These are phyloP conservation scores for Claviceps africana DNA, from an alignment of 2,329 filamentous ascomycete genomes.

Conservation along the genomic window DNA sequence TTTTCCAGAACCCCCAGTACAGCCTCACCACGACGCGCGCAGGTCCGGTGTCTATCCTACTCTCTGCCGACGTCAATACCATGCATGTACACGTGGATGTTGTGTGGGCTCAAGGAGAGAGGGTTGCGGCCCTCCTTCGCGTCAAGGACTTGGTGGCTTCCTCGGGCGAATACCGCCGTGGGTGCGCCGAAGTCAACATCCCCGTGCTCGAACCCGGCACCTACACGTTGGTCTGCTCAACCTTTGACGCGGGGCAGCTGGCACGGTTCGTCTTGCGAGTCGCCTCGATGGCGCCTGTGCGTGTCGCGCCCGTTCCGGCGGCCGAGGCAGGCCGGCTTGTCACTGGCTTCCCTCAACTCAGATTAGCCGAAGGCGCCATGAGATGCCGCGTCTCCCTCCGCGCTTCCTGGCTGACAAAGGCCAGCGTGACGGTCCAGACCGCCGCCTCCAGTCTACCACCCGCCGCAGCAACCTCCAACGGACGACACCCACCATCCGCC, in stretches of 20 bases:
- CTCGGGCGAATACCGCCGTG: conserved; percentile 78
- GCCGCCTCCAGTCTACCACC: conserved; percentile 13
- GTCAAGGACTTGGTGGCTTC: conserved; percentile 66
- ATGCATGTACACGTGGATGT: conserved; percentile 75
- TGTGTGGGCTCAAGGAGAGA: conserved; percentile 60
- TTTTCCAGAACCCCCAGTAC: conserved; percentile 82
- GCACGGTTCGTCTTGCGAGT: conserved; percentile 64
- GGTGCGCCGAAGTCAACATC: conserved; percentile 57
- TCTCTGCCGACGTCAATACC: conserved; percentile 53
- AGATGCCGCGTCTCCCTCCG: conserved; percentile 26
- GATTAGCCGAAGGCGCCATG: conserved; percentile 29
- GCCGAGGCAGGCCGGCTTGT: conserved; percentile 65
- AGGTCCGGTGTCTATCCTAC: conserved; percentile 56
- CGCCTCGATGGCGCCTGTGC: conserved; percentile 45
- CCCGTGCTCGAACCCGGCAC: conserved; percentile 49
- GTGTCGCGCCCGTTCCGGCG: conserved; percentile 47
- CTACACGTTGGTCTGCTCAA: conserved; percentile 84
- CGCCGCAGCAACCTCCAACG: conserved; percentile 10
- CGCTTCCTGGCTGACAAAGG: conserved; percentile 40
- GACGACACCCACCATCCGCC: conserved; percentile 27
- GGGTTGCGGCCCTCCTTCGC: conserved; percentile 57
- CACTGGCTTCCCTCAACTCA: conserved; percentile 42
- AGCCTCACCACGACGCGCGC: conserved; percentile 42
- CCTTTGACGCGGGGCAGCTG: conserved; percentile 68
- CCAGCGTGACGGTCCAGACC: conserved; percentile 24